A percentile compares a stretch with the other conserved stretches of the same genome.
These are phyloP conservation scores for Aspergillus hiratsukae DNA, from an alignment of 2,329 filamentous ascomycete genomes.

Conservation along the genomic window DNA sequence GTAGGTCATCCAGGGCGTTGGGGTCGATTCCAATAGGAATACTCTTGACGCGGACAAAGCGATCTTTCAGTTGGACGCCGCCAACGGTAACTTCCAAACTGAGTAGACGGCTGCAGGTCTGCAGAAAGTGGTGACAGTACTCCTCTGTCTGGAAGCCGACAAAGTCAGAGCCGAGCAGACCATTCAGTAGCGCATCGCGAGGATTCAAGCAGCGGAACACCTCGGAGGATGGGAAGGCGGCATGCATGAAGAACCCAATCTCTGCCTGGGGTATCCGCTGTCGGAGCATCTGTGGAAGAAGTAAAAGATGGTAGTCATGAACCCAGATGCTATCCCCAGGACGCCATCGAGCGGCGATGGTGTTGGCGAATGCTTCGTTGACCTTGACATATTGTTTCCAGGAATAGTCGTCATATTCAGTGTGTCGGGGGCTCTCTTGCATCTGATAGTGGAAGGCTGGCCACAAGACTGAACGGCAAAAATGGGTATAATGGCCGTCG, in stretches of 20 bases:
- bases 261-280: constrained; percentile 78
- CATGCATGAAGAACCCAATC: constrained; percentile 93
- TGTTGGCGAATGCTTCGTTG: constrained; percentile 87
- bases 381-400: constrained; percentile 90
- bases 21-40: constrained; percentile 86
- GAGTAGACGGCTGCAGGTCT: constrained; percentile 85
- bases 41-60: constrained; percentile 78
- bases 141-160: constrained; percentile 91
- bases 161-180: constrained; percentile 86
- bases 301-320: constrained; percentile 87
- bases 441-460: constrained; percentile 97
- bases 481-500: constrained; percentile 88
- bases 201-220: constrained; percentile 86
- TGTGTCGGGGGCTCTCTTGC: constrained; percentile 93
- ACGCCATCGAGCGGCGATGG: constrained; percentile 84
- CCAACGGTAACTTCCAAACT: constrained; percentile 79
- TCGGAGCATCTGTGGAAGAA: constrained; percentile 81
- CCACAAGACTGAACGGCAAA: constrained; percentile 94
- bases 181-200: constrained; percentile 77
- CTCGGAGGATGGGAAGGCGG: constrained; percentile 91
- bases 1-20: constrained; percentile 62
- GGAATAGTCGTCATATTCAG: constrained; percentile 92
- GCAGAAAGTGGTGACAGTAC: constrained; percentile 87
- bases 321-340: constrained; percentile 88
- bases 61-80: constrained; percentile 80